These are phyloP conservation scores for Daedalea quercina DNA, from an alignment of 768 basidiomycete species.

Conservation along the genomic window DNA sequence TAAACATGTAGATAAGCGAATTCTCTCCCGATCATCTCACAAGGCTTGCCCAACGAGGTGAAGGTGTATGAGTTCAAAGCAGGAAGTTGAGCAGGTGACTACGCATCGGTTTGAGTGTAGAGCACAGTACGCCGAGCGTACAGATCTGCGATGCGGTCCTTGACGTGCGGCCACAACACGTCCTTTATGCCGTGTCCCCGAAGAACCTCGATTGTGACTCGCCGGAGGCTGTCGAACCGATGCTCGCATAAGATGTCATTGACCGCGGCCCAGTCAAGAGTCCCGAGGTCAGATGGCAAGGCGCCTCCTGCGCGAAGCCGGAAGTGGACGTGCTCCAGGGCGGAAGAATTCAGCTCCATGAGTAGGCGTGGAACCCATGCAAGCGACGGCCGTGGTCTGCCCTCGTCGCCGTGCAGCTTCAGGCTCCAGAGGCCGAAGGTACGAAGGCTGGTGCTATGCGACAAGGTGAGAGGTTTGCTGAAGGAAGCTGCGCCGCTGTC, in stretches of 20 bases:
- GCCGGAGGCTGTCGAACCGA: conserved; percentile 3
- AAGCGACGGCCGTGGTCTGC: background rate
- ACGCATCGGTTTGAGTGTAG: no score
- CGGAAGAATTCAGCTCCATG: background rate
- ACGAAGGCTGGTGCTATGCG: conserved; percentile 2
- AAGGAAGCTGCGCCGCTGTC: no score
- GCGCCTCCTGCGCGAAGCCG: conserved; percentile 3
- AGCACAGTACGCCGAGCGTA: background rate
- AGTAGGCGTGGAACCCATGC: background rate
- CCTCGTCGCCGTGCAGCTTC: background rate
- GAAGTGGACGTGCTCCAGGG: conserved; percentile 7
- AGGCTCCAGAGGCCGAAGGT: background rate
- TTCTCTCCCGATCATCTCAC: no score
- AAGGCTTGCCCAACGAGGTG: no score
- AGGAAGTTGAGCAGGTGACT: no score
- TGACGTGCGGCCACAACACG: background rate
- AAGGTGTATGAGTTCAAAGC: no score
- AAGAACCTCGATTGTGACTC: conserved; percentile 5
- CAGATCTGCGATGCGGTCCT: background rate
- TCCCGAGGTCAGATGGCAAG: background rate
- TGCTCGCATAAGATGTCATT: background rate
- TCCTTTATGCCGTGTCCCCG: background rate
- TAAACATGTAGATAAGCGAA: no score
- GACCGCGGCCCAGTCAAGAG: conserved; percentile 8
- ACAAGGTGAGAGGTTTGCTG: background rate